Conservation (phyloP, 129 eudicot genomes). For the Solidago caesia region DNA sequence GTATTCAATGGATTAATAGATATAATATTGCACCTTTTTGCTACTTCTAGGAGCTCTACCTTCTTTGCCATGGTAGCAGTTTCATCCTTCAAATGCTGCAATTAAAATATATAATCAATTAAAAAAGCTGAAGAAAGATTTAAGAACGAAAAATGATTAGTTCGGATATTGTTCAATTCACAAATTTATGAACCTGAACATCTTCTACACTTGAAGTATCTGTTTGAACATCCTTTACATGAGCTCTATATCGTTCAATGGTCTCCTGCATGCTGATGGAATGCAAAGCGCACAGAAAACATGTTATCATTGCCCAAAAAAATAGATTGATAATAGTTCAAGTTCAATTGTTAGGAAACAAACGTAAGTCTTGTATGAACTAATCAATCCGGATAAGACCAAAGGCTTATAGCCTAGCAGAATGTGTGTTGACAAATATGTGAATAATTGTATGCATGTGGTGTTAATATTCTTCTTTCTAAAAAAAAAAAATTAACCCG, state of each 20-base stretch:
- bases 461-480: too few species aligned
- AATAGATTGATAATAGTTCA: background rate
- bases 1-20: too few species aligned
- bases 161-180: background rate
- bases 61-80: constrained; percentile 74
- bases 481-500: too few species aligned
- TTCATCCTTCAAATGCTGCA: constrained; percentile 81
- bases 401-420: too few species aligned
- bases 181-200: constrained; percentile 50
- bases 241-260: constrained; percentile 65
- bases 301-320: constrained; percentile 7
- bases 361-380: too few species aligned
- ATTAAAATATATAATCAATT: background rate
- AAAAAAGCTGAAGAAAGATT: background rate
- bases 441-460: too few species aligned
- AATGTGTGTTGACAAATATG: too few species aligned
- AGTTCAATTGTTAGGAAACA: background rate
- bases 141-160: background rate
- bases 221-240: constrained; percentile 55
- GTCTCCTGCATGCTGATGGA: constrained; percentile 79
- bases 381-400: too few species aligned
- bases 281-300: constrained; percentile 13
- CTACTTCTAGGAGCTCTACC: constrained; percentile 72
- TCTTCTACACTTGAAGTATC: constrained; percentile 53
- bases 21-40: constrained; percentile 53